Evolutionary conservation across 495 filamentous ascomycete species (phyloP).

Genomic region (Chaetomium tenue): DNA sequence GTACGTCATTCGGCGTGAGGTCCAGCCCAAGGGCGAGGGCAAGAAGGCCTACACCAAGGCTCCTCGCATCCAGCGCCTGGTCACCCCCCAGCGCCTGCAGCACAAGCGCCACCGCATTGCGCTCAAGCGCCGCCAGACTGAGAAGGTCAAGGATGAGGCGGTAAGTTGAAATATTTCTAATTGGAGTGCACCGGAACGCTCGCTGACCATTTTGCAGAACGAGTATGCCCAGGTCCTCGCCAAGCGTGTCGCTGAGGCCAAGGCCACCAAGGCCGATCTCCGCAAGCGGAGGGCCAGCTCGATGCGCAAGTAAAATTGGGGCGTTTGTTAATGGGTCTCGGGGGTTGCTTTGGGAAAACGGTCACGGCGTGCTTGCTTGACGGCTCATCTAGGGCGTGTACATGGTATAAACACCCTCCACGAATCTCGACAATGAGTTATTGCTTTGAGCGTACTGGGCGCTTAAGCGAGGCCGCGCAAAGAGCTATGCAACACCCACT

Average conservation of each 20-base stretch:
- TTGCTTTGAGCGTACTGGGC: conserved; percentile 28
- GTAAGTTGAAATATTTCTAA: conserved; percentile 58
- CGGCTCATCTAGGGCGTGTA: conserved; percentile 37
- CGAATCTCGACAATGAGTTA: conserved; percentile 33
- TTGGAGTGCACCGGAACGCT: conserved; percentile 18
- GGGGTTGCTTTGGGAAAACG: conserved; percentile 40
- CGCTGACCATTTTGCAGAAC: conserved; percentile 58
- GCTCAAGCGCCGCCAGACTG: conserved; percentile 93
- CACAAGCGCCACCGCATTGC: conserved; percentile 97
- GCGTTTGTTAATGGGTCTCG: conserved; percentile 44
- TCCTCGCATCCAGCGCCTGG: conserved; percentile 96
- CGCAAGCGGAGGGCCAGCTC: conserved; percentile 95
- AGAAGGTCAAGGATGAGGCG: conserved; percentile 95
- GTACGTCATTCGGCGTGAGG: conserved; percentile 98
- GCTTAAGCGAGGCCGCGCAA: conserved; percentile 9
- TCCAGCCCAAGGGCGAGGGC: conserved; percentile 91
- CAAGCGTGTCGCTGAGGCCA: conserved; percentile 93
- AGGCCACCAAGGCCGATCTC: conserved; percentile 82
- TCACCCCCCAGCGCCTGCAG: conserved; percentile 99
- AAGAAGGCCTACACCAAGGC: conserved; percentile 99
- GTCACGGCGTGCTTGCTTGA: conserved; percentile 38
- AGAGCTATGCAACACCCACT: conserved; percentile 17
- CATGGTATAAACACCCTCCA: conserved; percentile 32
- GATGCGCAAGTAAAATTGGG: conserved; percentile 76
- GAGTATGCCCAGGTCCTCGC: conserved; percentile 92